A percentile compares a stretch with the other conserved stretches of the same genome.
Evolutionary conservation across 768 basidiomycete genomes (phyloP).

Genomic region (Boletus reticuloceps): DNA sequence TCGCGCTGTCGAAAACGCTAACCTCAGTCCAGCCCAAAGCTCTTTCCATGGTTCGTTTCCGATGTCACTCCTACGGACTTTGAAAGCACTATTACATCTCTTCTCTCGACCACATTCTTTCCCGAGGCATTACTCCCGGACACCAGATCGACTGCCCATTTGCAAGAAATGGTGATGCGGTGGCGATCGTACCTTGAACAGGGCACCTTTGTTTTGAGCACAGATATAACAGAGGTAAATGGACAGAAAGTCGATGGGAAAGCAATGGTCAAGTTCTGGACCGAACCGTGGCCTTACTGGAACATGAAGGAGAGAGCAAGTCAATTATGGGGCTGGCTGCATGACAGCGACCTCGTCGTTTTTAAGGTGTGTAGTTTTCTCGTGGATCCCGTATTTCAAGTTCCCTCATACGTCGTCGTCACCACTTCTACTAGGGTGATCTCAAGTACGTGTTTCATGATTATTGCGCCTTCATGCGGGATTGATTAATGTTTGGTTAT

Average conservation of each 20-base stretch:
- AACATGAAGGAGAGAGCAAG: slow-evolving; percentile 57
- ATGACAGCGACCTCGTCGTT: slow-evolving; percentile 64
- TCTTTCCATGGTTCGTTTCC: slow-evolving; percentile 97
- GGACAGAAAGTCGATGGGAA: slow-evolving; percentile 23
- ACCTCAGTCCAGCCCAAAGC: slow-evolving; percentile 65
- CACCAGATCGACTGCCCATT: slow-evolving; percentile 35
- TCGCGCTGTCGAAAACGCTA: background rate
- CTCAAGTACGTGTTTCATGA: slow-evolving; percentile 66
- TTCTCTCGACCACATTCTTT: slow-evolving; percentile 65
- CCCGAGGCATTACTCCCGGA: slow-evolving; percentile 21
- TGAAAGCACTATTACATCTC: slow-evolving; percentile 47
- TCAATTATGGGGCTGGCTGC: slow-evolving; percentile 49
- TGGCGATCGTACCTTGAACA: slow-evolving; percentile 71
- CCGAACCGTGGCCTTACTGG: slow-evolving; percentile 73
- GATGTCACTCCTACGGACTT: slow-evolving; percentile 93
- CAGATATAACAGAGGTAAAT: slow-evolving; percentile 27
- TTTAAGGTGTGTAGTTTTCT: slow-evolving; percentile 61
- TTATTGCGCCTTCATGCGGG: background rate
- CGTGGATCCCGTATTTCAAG: background rate
- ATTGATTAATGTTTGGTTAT: slow-evolving; percentile 2
- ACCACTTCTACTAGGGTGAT: slow-evolving; percentile 74
- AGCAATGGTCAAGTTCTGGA: slow-evolving; percentile 60
- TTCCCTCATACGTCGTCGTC: background rate
- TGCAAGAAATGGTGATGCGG: slow-evolving; percentile 60
- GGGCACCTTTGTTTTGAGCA: slow-evolving; percentile 69